Conservation (phyloP, 352 stramenopile species). For the Phytophthora foliorum region DNA sequence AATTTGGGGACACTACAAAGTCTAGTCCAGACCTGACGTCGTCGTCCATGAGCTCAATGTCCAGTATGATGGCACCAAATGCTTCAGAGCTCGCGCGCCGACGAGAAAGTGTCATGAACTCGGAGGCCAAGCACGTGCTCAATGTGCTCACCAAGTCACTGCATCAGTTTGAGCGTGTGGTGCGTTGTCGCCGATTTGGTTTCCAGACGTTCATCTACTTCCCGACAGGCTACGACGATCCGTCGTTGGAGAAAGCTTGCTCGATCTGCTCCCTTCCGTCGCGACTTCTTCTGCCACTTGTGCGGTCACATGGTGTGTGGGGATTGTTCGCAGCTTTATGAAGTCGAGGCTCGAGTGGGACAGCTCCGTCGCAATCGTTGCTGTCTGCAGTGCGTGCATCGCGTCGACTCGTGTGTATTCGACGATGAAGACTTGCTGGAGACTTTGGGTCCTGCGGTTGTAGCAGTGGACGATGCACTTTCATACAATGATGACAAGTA, state of each 20-base stretch:
- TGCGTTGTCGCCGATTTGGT: slow-evolving; percentile 62
- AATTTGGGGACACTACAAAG: slow-evolving; percentile 41
- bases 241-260: slow-evolving; percentile 40
- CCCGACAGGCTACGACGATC: slow-evolving; percentile 39
- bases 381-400: slow-evolving; percentile 55
- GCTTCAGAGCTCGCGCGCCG: slow-evolving; percentile 36
- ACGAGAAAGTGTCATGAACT: slow-evolving; percentile 58
- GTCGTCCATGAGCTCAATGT: slow-evolving; percentile 28
- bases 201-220: slow-evolving; percentile 74
- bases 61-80: slow-evolving; percentile 22
- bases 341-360: slow-evolving; percentile 51
- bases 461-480: slow-evolving; percentile 52
- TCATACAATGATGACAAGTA: slow-evolving; percentile 57
- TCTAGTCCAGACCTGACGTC: slow-evolving; percentile 10
- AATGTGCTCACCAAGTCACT: slow-evolving; percentile 58
- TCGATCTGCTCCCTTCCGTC: slow-evolving; percentile 48
- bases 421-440: slow-evolving; percentile 59
- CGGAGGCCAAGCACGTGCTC: slow-evolving; percentile 58
- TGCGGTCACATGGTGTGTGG: slow-evolving; percentile 54
- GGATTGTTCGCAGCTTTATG: slow-evolving; percentile 53
- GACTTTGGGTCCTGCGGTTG: slow-evolving; percentile 53
- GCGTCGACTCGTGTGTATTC: slow-evolving; percentile 56
- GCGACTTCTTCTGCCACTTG: slow-evolving; percentile 57
- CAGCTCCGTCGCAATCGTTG: slow-evolving; percentile 49
- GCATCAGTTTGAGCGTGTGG: slow-evolving; percentile 52